Evolutionary conservation across 176 grass and related monocot species (phyloP).

Genomic region (Pontederia paniculata): DNA sequence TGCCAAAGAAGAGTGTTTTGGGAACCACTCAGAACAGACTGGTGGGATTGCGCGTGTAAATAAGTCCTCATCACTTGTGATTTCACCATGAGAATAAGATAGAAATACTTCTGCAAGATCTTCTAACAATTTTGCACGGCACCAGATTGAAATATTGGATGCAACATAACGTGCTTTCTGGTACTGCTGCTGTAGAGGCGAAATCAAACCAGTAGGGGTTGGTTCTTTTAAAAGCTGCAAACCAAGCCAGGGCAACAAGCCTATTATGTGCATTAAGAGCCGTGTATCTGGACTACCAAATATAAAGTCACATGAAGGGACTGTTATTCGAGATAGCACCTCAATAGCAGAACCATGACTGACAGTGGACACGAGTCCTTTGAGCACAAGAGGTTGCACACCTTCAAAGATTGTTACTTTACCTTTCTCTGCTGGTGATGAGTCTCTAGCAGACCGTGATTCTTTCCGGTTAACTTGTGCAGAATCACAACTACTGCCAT

Average conservation of each 20-base stretch:
- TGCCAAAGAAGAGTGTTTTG: constrained; percentile 82
- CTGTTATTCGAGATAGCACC: constrained; percentile 86
- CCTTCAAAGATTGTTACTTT: constrained; percentile 89
- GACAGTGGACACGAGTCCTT: constrained; percentile 80
- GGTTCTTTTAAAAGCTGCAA: constrained; percentile 54
- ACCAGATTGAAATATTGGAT: constrained; percentile 79
- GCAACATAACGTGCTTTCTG: constrained; percentile 88
- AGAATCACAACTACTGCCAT: constrained; percentile 40
- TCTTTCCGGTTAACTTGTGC: constrained; percentile 67
- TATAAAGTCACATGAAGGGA: constrained; percentile 81
- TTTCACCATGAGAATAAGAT: constrained; percentile 55
- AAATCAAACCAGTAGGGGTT: constrained; percentile 23
- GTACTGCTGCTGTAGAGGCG: constrained; percentile 60
- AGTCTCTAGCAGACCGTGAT: constrained; percentile 42
- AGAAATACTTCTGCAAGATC: constrained; percentile 62
- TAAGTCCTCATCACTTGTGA: constrained; percentile 51
- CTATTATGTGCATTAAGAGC: constrained; percentile 89
- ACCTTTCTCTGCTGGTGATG: constrained; percentile 45
- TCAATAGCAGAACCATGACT: constrained; percentile 85
- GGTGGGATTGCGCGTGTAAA: constrained; percentile 50
- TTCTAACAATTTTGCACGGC: constrained; percentile 43
- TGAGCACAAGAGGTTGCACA: constrained; percentile 86
- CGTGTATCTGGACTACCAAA: constrained; percentile 88
- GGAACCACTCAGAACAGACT: constrained; percentile 83
- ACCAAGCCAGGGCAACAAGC: constrained; percentile 88